phyloP scores from a whole-genome alignment of 2,329 filamentous ascomycete genomes.

The Stachybotrys chartarum region DNA sequence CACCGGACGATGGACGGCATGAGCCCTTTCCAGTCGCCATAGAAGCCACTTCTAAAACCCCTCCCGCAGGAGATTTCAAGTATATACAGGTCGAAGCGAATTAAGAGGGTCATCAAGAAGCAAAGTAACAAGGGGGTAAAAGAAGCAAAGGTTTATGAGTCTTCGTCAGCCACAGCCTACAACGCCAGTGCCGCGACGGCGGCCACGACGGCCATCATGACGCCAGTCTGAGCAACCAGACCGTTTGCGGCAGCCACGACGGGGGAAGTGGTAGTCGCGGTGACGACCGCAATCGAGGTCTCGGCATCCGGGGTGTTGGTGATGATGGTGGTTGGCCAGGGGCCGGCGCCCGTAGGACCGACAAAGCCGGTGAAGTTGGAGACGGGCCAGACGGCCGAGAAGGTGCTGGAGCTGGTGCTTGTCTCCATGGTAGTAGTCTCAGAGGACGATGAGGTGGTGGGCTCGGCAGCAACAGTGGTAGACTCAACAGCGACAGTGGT shows the following conservation, averaged over 20 bases:
- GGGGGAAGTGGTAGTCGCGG: slow-evolving; percentile 8
- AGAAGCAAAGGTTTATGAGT: background rate
- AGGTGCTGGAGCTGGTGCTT: slow-evolving; percentile 16
- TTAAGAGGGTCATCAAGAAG: background rate
- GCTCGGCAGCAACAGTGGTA: slow-evolving; percentile 5
- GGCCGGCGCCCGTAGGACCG: slow-evolving; percentile 12
- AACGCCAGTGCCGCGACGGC: slow-evolving; percentile 31
- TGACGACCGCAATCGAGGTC: slow-evolving; percentile 11
- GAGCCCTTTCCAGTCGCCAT: background rate
- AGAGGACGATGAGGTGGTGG: slow-evolving; percentile 11
- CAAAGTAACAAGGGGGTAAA: background rate
- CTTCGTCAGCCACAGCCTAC: slow-evolving; percentile 11
- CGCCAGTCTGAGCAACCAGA: slow-evolving; percentile 30
- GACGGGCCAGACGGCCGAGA: slow-evolving; percentile 18
- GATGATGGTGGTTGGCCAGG: slow-evolving; percentile 13
- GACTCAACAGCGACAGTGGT: slow-evolving; percentile 28
- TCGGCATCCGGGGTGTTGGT: slow-evolving; percentile 11
- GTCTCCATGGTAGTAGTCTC: slow-evolving; percentile 13
- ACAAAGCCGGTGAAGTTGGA: slow-evolving; percentile 24
- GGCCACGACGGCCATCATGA: slow-evolving; percentile 25
- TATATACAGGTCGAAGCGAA: slow-evolving; percentile 4
- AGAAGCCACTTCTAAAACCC: background rate
- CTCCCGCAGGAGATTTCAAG: slow-evolving; percentile 10
- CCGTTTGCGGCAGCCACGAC: slow-evolving; percentile 22
- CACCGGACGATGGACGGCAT: background rate